phyloP scores from a whole-genome alignment of 75 land plant genomes.

The Adiantum capillusveneris region DNA sequence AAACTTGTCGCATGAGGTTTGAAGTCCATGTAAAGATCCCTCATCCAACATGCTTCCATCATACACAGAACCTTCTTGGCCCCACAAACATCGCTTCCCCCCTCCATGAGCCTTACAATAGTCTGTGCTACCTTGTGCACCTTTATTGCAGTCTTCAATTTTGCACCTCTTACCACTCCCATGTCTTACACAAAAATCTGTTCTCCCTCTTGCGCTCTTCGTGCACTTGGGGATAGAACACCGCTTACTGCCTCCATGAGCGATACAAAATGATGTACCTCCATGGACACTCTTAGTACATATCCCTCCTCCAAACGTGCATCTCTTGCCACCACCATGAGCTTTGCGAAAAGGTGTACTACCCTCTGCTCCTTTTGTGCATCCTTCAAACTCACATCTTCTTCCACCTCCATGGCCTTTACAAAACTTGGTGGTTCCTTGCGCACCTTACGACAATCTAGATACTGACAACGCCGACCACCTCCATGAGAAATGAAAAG shows the following conservation, averaged over 20 bases:
- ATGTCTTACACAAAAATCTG: constrained; percentile 80
- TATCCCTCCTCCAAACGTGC: constrained; percentile 78
- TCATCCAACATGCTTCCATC: too few relatives aligned
- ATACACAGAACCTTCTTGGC: constrained; percentile 2
- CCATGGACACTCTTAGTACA: constrained; percentile 95
- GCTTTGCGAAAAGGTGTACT: constrained; percentile 87
- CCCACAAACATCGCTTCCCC: constrained; percentile 68
- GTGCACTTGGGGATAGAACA: constrained; percentile 72
- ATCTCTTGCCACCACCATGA: constrained; percentile 93
- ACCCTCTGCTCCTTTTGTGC: constrained; percentile 90
- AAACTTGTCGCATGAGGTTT: too few relatives aligned
- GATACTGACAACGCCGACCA: constrained; percentile 69
- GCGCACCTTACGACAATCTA: constrained; percentile 77
- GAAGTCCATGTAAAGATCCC: too few relatives aligned
- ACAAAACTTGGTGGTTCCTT: constrained; percentile 91
- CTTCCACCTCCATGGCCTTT: constrained; percentile 97
- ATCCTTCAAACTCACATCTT: constrained; percentile 67
- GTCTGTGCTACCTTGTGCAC: constrained; percentile 95
- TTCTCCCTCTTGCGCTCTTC: constrained; percentile 83
- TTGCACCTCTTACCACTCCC: constrained; percentile 92
- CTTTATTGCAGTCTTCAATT: constrained; percentile 60
- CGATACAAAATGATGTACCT: constrained; percentile 80
- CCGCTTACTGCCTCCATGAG: constrained; percentile 91
- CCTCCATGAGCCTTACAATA: constrained; percentile 96
- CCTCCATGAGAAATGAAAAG: constrained; percentile 96